phyloP scores from a whole-genome alignment of 75 land plant genomes.

The Picea sitchensis region DNA sequence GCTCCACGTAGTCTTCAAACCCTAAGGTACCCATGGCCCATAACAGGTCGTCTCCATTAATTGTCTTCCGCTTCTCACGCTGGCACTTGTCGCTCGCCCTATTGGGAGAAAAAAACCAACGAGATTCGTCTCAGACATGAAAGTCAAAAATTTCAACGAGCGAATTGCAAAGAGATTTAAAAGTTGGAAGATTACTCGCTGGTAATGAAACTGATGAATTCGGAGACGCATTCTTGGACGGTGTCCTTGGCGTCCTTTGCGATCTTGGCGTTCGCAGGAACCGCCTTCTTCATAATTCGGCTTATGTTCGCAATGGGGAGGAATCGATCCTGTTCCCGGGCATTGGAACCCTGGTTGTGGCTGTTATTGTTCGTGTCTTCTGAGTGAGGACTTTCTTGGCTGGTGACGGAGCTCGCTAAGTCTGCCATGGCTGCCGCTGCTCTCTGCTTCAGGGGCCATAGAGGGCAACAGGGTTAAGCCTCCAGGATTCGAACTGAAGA shows the following conservation, averaged over 20 bases:
- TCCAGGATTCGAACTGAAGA: neutral
- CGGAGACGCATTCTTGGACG: conserved; percentile 82
- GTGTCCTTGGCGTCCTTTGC: conserved; percentile 84
- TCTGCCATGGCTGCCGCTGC: neutral
- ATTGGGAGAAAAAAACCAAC: too few relatives aligned
- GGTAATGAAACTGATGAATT: conserved; percentile 84
- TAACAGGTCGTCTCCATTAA: conserved; percentile 73
- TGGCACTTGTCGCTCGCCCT: conserved; percentile 72
- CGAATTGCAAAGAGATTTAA: too few relatives aligned
- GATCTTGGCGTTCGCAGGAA: conserved; percentile 78
- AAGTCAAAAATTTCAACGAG: too few relatives aligned
- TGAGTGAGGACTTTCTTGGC: neutral
- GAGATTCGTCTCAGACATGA: too few relatives aligned
- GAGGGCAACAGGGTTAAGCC: neutral
- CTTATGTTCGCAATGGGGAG: conserved; percentile 78
- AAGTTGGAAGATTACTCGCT: conserved; percentile 26
- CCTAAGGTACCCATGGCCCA: conserved; percentile 87
- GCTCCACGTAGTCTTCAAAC: conserved; percentile 78
- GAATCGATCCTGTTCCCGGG: conserved; percentile 59
- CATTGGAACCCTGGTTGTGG: neutral
- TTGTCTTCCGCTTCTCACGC: conserved; percentile 76
- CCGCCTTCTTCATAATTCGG: conserved; percentile 71
- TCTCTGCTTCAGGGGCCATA: neutral
- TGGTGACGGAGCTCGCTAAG: neutral
- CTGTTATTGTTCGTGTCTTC: neutral